A percentile compares a stretch with the other conserved stretches of the same genome.
phyloP scores from a whole-genome alignment of 1,139 yeast species.

The Scheffersomyces stambukii region DNA sequence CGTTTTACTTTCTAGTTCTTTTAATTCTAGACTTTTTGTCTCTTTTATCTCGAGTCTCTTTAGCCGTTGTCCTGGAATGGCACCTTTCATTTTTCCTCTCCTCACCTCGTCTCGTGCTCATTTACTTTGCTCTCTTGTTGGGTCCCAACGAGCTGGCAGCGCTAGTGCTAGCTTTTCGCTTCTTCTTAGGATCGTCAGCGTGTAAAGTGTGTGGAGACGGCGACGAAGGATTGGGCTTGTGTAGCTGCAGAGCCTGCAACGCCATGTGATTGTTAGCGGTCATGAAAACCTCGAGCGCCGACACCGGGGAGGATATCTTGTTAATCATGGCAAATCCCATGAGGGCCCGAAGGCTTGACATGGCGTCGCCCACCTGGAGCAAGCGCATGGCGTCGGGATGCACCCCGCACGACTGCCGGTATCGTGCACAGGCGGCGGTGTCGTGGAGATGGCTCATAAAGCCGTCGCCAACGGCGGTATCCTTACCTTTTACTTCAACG shows the following conservation, averaged over 20 bases:
- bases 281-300: slow-evolving; percentile 53
- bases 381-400: slow-evolving; percentile 62
- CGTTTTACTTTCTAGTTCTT: too few species aligned
- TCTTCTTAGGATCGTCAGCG: slow-evolving; percentile 20
- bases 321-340: slow-evolving; percentile 52
- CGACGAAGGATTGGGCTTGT: slow-evolving; percentile 9
- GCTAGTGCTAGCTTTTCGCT: slow-evolving; percentile 15
- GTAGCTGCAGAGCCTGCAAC: slow-evolving; percentile 6
- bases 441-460: slow-evolving; percentile 23
- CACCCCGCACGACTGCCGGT: too few species aligned
- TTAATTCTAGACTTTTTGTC: too few species aligned
- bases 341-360: slow-evolving; percentile 63
- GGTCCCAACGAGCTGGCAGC: slow-evolving; percentile 8
- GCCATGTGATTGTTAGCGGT: slow-evolving; percentile 11
- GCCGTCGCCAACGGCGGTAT: slow-evolving; percentile 25
- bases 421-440: too few species aligned
- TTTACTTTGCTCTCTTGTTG: slow-evolving; percentile 11
- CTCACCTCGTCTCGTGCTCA: too few species aligned
- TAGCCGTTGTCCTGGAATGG: too few species aligned
- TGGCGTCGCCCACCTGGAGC: slow-evolving; percentile 71
- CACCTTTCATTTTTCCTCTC: too few species aligned
- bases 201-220: slow-evolving; percentile 18
- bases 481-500: slow-evolving; percentile 18
- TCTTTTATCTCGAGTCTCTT: too few species aligned
- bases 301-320: slow-evolving; percentile 50